A percentile compares a stretch with the other conserved stretches of the same genome.
Evolutionary conservation across 2,329 filamentous ascomycete genomes (phyloP).

Genomic region (Hymenotorrendiella dingleyae): DNA sequence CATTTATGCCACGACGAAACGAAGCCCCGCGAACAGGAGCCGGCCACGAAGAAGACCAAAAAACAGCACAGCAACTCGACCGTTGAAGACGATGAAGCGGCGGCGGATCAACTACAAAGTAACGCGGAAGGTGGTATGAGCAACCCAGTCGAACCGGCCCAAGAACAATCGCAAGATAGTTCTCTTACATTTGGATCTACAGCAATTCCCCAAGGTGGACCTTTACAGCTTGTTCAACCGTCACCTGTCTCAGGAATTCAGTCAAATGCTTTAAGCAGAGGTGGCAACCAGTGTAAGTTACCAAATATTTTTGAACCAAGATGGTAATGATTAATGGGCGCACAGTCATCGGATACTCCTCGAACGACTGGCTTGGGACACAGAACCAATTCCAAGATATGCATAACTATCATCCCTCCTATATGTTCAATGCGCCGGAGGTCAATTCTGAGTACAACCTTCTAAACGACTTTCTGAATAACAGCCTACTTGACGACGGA

Average conservation of each 20-base stretch:
- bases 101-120: conserved; percentile 45
- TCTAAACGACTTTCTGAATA: conserved; percentile 93
- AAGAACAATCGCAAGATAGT: conserved; percentile 41
- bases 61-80: conserved; percentile 50
- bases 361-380: conserved; percentile 69
- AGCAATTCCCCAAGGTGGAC: conserved; percentile 41
- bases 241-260: conserved; percentile 63
- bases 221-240: conserved; percentile 67
- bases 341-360: conserved; percentile 75
- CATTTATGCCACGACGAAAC: conserved; percentile 97
- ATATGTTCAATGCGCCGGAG: conserved; percentile 91
- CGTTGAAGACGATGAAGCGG: conserved; percentile 53
- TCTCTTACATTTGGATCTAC: conserved; percentile 33
- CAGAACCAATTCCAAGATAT: conserved; percentile 90
- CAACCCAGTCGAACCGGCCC: conserved; percentile 49
- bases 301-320: conserved; percentile 6
- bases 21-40: conserved; percentile 75
- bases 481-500: conserved; percentile 80
- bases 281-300: conserved; percentile 69
- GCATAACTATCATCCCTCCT: conserved; percentile 88
- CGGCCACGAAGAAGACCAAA: conserved; percentile 67
- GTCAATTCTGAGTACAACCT: conserved; percentile 96
- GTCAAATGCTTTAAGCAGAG: conserved; percentile 53
- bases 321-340: conserved; percentile 24
- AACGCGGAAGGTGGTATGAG: conserved; percentile 40